Evolutionary conservation across 2,329 filamentous ascomycete genomes (phyloP).

Genomic region (Cladosporium phlei): DNA sequence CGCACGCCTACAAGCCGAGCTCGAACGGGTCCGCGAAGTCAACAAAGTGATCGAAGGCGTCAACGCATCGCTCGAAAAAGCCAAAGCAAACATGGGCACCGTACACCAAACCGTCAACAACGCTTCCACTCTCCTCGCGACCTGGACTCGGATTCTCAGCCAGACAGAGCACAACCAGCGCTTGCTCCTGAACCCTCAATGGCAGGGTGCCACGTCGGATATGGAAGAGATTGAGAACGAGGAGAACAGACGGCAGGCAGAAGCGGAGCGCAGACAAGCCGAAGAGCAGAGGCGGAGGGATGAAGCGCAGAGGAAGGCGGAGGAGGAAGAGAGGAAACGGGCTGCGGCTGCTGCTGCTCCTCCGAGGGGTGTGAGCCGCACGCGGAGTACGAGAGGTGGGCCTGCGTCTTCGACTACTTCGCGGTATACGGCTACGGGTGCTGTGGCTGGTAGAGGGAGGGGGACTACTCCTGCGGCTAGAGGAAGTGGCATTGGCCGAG

Average conservation of each 20-base stretch:
- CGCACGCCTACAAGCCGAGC: constrained; percentile 67
- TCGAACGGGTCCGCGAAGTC: constrained; percentile 77
- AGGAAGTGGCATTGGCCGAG: constrained; percentile 42
- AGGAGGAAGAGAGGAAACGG: constrained; percentile 49
- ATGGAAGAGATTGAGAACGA: constrained; percentile 82
- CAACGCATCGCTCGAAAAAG: constrained; percentile 64
- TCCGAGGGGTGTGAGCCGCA: constrained; percentile 31
- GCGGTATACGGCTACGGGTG: constrained; percentile 41
- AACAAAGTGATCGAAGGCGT: constrained; percentile 83
- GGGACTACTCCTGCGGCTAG: constrained; percentile 42
- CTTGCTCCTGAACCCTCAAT: constrained; percentile 78
- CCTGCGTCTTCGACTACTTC: constrained; percentile 27
- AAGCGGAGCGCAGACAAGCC: constrained; percentile 67
- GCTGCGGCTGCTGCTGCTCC: constrained; percentile 45
- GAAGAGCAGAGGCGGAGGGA: constrained; percentile 67
- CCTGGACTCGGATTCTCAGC: constrained; percentile 91
- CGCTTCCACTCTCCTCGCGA: constrained; percentile 83
- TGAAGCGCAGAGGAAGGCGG: constrained; percentile 50
- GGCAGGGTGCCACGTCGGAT: constrained; percentile 86
- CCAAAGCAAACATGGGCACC: constrained; percentile 74
- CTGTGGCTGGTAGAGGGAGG: constrained; percentile 50
- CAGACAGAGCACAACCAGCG: constrained; percentile 98
- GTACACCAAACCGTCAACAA: constrained; percentile 81
- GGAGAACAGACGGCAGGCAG: constrained; percentile 65
- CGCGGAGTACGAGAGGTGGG: constrained; percentile 24